phyloP scores from a whole-genome alignment of 495 filamentous ascomycete genomes.

The Lepidopterella palustris region DNA sequence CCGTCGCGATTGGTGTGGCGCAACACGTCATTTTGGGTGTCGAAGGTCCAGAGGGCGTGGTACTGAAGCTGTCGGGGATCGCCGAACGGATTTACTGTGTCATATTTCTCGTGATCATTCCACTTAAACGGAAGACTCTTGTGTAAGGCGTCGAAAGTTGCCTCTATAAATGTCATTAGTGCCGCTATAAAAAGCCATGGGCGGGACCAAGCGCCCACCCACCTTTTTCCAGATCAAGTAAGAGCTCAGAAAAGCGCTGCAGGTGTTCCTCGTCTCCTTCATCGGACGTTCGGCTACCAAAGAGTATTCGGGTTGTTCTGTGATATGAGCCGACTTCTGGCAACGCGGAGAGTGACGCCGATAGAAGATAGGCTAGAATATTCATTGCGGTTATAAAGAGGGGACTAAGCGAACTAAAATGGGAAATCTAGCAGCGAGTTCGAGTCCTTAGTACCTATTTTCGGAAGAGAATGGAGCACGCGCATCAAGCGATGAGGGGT shows the following conservation, averaged over 20 bases:
- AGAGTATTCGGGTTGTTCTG: slow-evolving; percentile 10
- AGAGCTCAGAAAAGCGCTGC: slow-evolving; percentile 11
- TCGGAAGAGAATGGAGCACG: not conserved
- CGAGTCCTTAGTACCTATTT: not conserved
- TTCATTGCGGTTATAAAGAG: slow-evolving; percentile 3
- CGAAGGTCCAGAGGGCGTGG: slow-evolving; percentile 18
- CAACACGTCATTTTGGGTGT: slow-evolving; percentile 15
- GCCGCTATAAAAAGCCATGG: slow-evolving; percentile 4
- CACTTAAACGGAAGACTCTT: slow-evolving; percentile 14
- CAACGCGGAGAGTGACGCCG: slow-evolving; percentile 8
- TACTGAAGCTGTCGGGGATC: slow-evolving; percentile 12
- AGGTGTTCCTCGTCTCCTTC: slow-evolving; percentile 16
- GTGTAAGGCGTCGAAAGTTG: slow-evolving; percentile 16
- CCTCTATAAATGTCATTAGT: slow-evolving; percentile 11
- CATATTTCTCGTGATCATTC: slow-evolving; percentile 14
- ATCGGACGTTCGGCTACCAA: slow-evolving; percentile 7
- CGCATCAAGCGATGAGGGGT: not conserved
- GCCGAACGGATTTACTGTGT: slow-evolving; percentile 11
- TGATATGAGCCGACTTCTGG: slow-evolving; percentile 12
- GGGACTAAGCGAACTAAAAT: not conserved
- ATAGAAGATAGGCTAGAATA: slow-evolving; percentile 17
- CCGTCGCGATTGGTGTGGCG: slow-evolving; percentile 13
- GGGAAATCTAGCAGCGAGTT: slow-evolving; percentile 2
- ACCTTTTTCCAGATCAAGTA: slow-evolving; percentile 15
- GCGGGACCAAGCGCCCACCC: slow-evolving; percentile 5